Percentiles rank a stretch among this genome's conserved stretches.
These are phyloP conservation scores for Henckelia pumila DNA, from an alignment of 257 asterid genomes.

Conservation along the genomic window DNA sequence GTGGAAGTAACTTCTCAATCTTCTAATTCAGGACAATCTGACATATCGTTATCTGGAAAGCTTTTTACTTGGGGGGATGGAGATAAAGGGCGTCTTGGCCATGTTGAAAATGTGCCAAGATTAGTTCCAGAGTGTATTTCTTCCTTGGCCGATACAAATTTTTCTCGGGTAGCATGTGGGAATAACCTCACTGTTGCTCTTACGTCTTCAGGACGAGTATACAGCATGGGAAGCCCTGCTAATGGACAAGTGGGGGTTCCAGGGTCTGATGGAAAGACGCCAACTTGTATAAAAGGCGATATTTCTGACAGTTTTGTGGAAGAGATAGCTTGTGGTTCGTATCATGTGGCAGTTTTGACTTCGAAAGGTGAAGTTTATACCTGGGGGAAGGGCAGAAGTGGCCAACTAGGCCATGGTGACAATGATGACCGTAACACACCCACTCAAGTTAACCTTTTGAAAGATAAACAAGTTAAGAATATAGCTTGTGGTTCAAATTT, in stretches of 20 bases:
- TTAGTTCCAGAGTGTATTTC: conserved; percentile 51
- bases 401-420: conserved; percentile 86
- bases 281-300: conserved; percentile 46
- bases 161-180: conserved; percentile 71
- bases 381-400: conserved; percentile 82
- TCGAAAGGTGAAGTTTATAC: conserved; percentile 76
- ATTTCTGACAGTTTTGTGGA: conserved; percentile 53
- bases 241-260: conserved; percentile 44
- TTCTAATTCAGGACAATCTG: conserved; percentile 28
- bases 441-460: conserved; percentile 55
- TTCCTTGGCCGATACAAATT: conserved; percentile 38
- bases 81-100: conserved; percentile 72
- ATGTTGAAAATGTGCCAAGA: conserved; percentile 45
- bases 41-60: conserved; percentile 39
- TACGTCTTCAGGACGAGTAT: conserved; percentile 60
- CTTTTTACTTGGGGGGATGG: conserved; percentile 95
- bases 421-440: conserved; percentile 54
- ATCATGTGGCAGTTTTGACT: conserved; percentile 69
- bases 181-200: conserved; percentile 55
- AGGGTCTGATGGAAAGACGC: conserved; percentile 40
- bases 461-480: conserved; percentile 70
- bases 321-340: conserved; percentile 77
- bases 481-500: conserved; percentile 75
- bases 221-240: conserved; percentile 62
- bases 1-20: conserved; percentile 37